Conservation (phyloP, 768 basidiomycete species). For the Podaxis pistillaris region DNA sequence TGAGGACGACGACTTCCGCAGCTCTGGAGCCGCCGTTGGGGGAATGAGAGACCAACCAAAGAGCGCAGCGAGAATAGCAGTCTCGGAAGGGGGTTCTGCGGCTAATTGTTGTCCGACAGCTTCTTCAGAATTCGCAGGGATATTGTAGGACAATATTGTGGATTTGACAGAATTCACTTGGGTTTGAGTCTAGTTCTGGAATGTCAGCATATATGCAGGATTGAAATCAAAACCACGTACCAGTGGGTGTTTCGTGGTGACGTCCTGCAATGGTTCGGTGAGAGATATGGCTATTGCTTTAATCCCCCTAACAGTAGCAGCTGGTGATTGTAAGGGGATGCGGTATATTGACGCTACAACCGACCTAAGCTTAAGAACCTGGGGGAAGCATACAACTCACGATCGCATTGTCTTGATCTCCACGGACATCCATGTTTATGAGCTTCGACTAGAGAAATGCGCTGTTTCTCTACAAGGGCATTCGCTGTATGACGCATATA, state of each 20-base stretch:
- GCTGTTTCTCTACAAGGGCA: slow-evolving; percentile 73
- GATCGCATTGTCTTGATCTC: slow-evolving; percentile 77
- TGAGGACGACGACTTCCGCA: slow-evolving; percentile 1
- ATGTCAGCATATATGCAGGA: background rate
- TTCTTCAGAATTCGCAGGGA: slow-evolving; percentile 17
- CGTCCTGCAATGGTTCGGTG: slow-evolving; percentile 48
- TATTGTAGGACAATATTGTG: slow-evolving; percentile 39
- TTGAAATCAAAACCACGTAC: slow-evolving; percentile 37
- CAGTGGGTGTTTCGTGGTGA: slow-evolving; percentile 71
- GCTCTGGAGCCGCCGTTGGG: slow-evolving; percentile 24
- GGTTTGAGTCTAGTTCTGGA: slow-evolving; percentile 44
- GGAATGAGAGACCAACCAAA: slow-evolving; percentile 52
- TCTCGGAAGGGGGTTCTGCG: slow-evolving; percentile 32
- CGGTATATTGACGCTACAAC: slow-evolving; percentile 65
- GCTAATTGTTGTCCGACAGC: slow-evolving; percentile 18
- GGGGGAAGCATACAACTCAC: slow-evolving; percentile 37
- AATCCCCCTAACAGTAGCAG: slow-evolving; percentile 59
- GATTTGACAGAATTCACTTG: slow-evolving; percentile 55
- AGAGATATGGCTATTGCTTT: slow-evolving; percentile 53
- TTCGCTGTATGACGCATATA: slow-evolving; percentile 43
- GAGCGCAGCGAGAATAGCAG: slow-evolving; percentile 42
- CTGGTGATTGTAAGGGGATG: slow-evolving; percentile 67
- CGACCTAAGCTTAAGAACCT: background rate
- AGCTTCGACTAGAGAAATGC: slow-evolving; percentile 55
- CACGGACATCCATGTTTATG: slow-evolving; percentile 87